phyloP scores from a whole-genome alignment of 2,329 filamentous ascomycete species.

The Cordyceps sp. region DNA sequence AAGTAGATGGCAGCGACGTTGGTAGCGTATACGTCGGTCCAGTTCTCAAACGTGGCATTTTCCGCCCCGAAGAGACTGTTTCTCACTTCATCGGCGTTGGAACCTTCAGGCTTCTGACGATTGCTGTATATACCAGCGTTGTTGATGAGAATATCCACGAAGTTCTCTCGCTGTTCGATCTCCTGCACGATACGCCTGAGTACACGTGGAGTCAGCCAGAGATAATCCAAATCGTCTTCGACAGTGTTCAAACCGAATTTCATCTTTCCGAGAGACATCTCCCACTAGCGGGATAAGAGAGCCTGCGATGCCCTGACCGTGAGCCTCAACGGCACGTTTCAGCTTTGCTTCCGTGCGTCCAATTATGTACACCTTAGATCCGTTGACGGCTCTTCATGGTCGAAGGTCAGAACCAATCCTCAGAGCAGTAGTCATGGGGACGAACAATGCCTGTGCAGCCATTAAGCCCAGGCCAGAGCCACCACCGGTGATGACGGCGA shows the following conservation, averaged over 20 bases:
- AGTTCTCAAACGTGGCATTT: constrained; percentile 45
- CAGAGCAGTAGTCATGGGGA: not conserved
- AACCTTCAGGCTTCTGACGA: constrained; percentile 32
- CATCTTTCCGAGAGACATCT: constrained; percentile 44
- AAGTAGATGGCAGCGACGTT: constrained; percentile 60
- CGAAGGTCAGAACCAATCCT: not conserved
- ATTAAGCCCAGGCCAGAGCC: constrained; percentile 52
- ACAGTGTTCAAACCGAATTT: constrained; percentile 30
- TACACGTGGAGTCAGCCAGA: not conserved
- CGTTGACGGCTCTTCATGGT: constrained; percentile 41
- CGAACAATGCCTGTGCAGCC: constrained; percentile 43
- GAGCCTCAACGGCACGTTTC: constrained; percentile 41
- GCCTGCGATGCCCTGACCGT: constrained; percentile 34
- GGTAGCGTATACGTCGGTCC: constrained; percentile 56
- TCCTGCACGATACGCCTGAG: constrained; percentile 14
- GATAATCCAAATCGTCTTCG: constrained; percentile 10
- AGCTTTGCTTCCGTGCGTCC: constrained; percentile 49
- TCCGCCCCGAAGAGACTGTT: constrained; percentile 48
- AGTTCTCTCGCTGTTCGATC: constrained; percentile 34
- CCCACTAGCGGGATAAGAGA: constrained; percentile 42
- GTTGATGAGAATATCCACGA: constrained; percentile 50
- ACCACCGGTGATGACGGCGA: constrained; percentile 10
- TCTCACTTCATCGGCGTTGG: constrained; percentile 33
- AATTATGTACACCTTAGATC: constrained; percentile 54
- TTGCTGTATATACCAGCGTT: constrained; percentile 46